These are phyloP conservation scores for Incumbomyces delicatus DNA, from an alignment of 2,329 filamentous ascomycete genomes.

Conservation along the genomic window DNA sequence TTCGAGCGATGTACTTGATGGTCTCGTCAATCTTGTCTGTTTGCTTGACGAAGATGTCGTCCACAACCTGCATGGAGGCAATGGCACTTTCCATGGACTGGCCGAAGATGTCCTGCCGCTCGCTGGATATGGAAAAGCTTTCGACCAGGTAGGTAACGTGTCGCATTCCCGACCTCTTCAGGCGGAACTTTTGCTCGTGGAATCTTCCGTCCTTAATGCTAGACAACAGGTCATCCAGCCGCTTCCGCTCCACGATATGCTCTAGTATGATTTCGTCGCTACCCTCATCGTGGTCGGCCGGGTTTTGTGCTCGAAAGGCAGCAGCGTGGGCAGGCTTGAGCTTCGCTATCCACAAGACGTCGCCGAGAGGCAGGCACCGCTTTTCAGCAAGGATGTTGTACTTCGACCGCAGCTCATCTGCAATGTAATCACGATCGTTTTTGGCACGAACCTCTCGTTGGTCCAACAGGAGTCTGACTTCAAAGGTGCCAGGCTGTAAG, in stretches of 20 bases:
- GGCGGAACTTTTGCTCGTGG: conserved; percentile 73
- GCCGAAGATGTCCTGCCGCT: conserved; percentile 47
- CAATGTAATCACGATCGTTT: conserved; percentile 67
- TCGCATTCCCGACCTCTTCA: conserved; percentile 60
- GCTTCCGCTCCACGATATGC: conserved; percentile 72
- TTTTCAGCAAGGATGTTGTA: conserved; percentile 57
- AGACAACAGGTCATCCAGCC: conserved; percentile 66
- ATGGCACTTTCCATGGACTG: conserved; percentile 64
- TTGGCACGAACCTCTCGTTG: conserved; percentile 63
- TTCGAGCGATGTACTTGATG: conserved; percentile 61
- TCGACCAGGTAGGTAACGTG: conserved; percentile 74
- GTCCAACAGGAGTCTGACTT: conserved; percentile 63
- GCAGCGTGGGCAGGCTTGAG: conserved; percentile 55
- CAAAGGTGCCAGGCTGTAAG: conserved; percentile 57
- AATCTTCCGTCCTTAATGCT: conserved; percentile 78
- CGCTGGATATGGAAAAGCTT: conserved; percentile 53
- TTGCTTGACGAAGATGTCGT: conserved; percentile 69
- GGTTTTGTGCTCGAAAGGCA: conserved; percentile 17
- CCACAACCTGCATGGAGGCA: conserved; percentile 66
- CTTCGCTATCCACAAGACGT: conserved; percentile 71
- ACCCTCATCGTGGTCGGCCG: conserved; percentile 29
- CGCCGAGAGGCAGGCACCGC: conserved; percentile 61
- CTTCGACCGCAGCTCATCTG: conserved; percentile 55
- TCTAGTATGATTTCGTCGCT: conserved; percentile 66
- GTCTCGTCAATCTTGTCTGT: conserved; percentile 69